Percentiles rank a stretch among this genome's conserved stretches.
phyloP scores from a whole-genome alignment of 2,329 filamentous ascomycete genomes.

The Verticillium dahliae region DNA sequence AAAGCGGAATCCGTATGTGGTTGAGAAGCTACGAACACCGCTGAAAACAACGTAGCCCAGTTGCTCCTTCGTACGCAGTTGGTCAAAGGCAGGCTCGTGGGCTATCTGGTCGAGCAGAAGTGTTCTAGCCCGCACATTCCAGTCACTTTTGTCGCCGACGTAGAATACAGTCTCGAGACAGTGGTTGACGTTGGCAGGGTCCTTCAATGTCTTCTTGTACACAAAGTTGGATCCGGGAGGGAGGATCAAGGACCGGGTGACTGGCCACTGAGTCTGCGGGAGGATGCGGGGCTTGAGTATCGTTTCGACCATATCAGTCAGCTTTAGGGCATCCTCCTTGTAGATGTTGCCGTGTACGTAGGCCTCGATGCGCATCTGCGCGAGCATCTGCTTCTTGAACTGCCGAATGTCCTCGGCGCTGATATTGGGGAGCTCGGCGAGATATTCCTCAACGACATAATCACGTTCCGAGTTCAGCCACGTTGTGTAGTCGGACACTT shows the following conservation, averaged over 20 bases:
- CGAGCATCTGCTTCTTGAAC: conserved; percentile 75
- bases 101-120: conserved; percentile 83
- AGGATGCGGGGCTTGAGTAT: conserved; percentile 68
- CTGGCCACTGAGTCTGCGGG: conserved; percentile 72
- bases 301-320: conserved; percentile 76
- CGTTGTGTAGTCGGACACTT: conserved; percentile 75
- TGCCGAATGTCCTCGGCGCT: conserved; percentile 66
- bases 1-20: conserved; percentile 78
- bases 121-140: conserved; percentile 65
- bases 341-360: conserved; percentile 89
- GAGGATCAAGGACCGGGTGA: conserved; percentile 69
- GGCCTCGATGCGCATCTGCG: conserved; percentile 81
- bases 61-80: conserved; percentile 93
- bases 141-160: conserved; percentile 62
- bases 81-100: conserved; percentile 90
- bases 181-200: conserved; percentile 84
- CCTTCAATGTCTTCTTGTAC: conserved; percentile 73
- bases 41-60: conserved; percentile 95
- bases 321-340: conserved; percentile 82
- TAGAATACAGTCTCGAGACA: conserved; percentile 75
- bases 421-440: conserved; percentile 68
- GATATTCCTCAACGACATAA: conserved; percentile 73
- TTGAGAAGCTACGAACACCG: conserved; percentile 63
- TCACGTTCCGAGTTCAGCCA: conserved; percentile 73
- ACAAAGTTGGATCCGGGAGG: conserved; percentile 77